A percentile compares a stretch with the other conserved stretches of the same genome.
Conservation (phyloP, 1,284 basidiomycete genomes). For the Tilletia setariae region DNA sequence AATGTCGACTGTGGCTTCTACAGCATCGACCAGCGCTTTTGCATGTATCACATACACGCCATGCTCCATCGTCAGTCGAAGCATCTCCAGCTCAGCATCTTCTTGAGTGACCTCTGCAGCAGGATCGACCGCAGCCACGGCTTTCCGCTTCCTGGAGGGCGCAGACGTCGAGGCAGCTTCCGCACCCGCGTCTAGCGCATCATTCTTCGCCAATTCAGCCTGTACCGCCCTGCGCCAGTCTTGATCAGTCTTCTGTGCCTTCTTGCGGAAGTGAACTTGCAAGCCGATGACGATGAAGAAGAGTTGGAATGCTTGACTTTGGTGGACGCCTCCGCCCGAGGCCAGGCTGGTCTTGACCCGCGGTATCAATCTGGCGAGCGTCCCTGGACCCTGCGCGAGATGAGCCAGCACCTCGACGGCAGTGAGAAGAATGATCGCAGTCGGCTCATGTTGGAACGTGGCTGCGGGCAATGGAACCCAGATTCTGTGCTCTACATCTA, state of each 20-base stretch:
- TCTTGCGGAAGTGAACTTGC: slow-evolving; percentile 9
- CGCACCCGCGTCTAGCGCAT: not conserved
- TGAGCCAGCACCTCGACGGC: slow-evolving; percentile 6
- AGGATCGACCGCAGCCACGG: not conserved
- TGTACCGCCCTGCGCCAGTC: slow-evolving; percentile 1
- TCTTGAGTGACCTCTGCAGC: not conserved
- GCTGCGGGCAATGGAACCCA: not conserved
- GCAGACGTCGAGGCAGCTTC: not conserved
- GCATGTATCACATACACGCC: slow-evolving; percentile 12
- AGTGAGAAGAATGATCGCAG: slow-evolving; percentile 7
- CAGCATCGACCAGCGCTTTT: slow-evolving; percentile 9
- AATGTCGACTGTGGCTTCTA: slow-evolving; percentile 1
- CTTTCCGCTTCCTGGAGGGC: not conserved
- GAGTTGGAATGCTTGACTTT: slow-evolving; percentile 2
- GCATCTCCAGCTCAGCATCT: slow-evolving; percentile 3
- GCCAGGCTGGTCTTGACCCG: not conserved
- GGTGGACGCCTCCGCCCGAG: slow-evolving; percentile 7
- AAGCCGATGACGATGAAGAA: slow-evolving; percentile 9
- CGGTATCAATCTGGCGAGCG: not conserved
- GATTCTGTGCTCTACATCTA: slow-evolving; percentile 8
- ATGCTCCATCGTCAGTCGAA: slow-evolving; percentile 15
- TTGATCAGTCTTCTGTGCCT: slow-evolving; percentile 13
- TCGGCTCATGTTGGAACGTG: slow-evolving; percentile 11
- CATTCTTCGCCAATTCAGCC: not conserved
- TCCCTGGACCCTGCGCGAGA: not conserved